Conservation (phyloP, 2,329 filamentous ascomycete species). For the Lasiodiplodia gonubiensis region DNA sequence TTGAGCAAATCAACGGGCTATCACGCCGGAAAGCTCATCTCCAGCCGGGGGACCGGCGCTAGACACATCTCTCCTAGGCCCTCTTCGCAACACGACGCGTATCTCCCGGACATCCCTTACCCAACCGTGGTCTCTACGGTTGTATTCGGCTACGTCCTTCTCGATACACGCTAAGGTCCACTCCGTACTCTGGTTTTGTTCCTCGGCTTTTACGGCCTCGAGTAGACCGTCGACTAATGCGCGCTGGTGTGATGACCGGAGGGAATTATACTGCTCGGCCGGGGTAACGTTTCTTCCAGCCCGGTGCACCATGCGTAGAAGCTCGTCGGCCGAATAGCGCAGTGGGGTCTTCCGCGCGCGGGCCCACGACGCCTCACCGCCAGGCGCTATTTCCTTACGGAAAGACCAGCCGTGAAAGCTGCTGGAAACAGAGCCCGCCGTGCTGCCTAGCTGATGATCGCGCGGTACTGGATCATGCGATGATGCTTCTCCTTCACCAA, state of each 20-base stretch:
- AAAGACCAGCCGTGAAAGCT: conserved; percentile 14
- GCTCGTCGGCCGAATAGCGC: background rate
- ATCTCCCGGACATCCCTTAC: conserved; percentile 12
- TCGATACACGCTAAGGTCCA: conserved; percentile 10
- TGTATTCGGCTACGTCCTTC: conserved; percentile 4
- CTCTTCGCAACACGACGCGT: conserved; percentile 17
- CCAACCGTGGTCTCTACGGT: background rate
- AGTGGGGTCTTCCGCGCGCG: background rate
- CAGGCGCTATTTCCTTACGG: background rate
- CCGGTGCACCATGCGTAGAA: background rate
- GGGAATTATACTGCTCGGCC: background rate
- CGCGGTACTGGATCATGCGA: background rate
- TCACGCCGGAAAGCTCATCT: background rate
- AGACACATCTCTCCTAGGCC: background rate
- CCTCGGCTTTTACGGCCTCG: background rate
- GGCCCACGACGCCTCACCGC: background rate
- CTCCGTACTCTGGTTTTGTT: background rate
- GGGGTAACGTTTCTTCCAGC: too few relatives aligned
- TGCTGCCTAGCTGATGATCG: background rate
- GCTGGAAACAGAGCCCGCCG: background rate
- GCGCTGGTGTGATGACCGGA: background rate
- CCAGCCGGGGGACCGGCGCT: too few relatives aligned
- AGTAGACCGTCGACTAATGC: background rate
- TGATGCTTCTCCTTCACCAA: background rate
- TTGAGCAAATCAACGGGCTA: background rate